phyloP scores from a whole-genome alignment of 2,329 filamentous ascomycete species.

The Monosporascus sp. region DNA sequence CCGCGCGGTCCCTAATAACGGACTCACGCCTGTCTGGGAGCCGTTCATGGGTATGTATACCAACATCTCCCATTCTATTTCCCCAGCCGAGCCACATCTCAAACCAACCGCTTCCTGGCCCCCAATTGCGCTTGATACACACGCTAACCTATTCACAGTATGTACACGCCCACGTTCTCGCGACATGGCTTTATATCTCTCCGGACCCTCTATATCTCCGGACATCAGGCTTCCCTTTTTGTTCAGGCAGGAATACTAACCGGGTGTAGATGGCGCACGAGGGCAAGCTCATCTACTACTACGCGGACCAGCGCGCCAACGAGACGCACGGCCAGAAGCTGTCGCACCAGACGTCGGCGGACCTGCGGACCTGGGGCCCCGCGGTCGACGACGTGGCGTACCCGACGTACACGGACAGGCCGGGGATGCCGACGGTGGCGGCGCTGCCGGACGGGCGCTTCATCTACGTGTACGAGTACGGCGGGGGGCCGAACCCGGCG shows the following conservation, averaged over 20 bases:
- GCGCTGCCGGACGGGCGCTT: conserved; percentile 54
- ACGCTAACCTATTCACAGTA: too few relatives aligned
- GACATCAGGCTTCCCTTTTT: too few relatives aligned
- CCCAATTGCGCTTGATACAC: too few relatives aligned
- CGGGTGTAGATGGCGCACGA: conserved; percentile 40
- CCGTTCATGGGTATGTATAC: conserved; percentile 46
- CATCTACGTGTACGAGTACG: conserved; percentile 44
- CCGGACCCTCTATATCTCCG: too few relatives aligned
- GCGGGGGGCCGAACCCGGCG: conserved; percentile 23
- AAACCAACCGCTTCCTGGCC: too few relatives aligned
- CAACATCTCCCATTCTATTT: too few relatives aligned
- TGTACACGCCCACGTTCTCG: too few relatives aligned
- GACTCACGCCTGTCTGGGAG: conserved; percentile 66
- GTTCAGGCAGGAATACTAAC: too few relatives aligned
- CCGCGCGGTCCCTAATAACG: conserved; percentile 57
- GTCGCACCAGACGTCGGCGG: conserved; percentile 55
- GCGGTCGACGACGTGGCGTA: conserved; percentile 60
- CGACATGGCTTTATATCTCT: too few relatives aligned
- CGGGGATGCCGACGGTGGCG: conserved; percentile 43
- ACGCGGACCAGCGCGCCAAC: conserved; percentile 65
- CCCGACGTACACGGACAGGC: conserved; percentile 24
- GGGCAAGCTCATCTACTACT: conserved; percentile 59
- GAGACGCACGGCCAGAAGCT: conserved; percentile 60
- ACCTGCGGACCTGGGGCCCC: conserved; percentile 55
- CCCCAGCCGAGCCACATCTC: too few relatives aligned